phyloP scores from a whole-genome alignment of 768 basidiomycete species.

The Rhizopogon salebrosus region DNA sequence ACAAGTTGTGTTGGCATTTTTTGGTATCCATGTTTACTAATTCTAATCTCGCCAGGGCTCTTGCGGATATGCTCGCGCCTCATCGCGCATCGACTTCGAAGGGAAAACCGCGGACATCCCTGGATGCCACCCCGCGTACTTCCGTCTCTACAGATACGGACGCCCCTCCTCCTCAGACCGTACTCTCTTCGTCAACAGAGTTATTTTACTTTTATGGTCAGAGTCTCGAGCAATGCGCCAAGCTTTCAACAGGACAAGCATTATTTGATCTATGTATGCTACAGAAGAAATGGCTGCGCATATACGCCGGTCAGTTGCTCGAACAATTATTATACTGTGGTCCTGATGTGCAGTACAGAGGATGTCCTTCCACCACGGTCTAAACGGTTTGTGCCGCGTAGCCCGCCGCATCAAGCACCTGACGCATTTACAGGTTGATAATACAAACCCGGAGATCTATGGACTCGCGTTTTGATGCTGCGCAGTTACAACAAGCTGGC shows the following conservation, averaged over 20 bases:
- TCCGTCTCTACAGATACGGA: slow-evolving; percentile 38
- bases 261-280: slow-evolving; percentile 76
- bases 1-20: slow-evolving; percentile 58
- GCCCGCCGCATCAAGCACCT: background rate
- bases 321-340: background rate
- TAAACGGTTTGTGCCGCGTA: slow-evolving; percentile 53
- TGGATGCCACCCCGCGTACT: slow-evolving; percentile 47
- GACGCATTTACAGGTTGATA: slow-evolving; percentile 31
- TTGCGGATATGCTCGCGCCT: slow-evolving; percentile 85
- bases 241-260: slow-evolving; percentile 78
- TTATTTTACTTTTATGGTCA: slow-evolving; percentile 97
- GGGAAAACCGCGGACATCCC: slow-evolving; percentile 54
- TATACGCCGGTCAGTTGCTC: slow-evolving; percentile 71
- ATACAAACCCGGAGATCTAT: slow-evolving; percentile 55
- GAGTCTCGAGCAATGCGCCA: slow-evolving; percentile 90
- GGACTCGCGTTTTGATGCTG: slow-evolving; percentile 73
- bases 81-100: slow-evolving; percentile 49
- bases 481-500: slow-evolving; percentile 77
- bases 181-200: slow-evolving; percentile 92
- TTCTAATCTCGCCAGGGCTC: slow-evolving; percentile 45
- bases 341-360: slow-evolving; percentile 42
- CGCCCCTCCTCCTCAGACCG: slow-evolving; percentile 48
- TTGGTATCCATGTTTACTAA: background rate
- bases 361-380: slow-evolving; percentile 75
- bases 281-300: slow-evolving; percentile 90